Evolutionary conservation across 2,329 filamentous ascomycete genomes (phyloP).

Genomic region (Ophiocordyceps unilateralis): DNA sequence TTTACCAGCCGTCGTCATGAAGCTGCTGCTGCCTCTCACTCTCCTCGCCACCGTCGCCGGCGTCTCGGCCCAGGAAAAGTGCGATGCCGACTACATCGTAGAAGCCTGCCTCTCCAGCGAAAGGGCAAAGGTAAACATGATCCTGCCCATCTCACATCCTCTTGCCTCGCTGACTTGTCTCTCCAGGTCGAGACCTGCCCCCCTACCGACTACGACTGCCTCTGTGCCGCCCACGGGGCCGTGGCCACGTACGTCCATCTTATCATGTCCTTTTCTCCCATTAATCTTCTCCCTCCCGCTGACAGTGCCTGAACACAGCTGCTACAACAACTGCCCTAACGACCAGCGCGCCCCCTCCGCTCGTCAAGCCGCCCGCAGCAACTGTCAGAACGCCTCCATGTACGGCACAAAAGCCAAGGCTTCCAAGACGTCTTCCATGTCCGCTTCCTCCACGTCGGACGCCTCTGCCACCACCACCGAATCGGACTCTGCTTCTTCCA

Average conservation of each 20-base stretch:
- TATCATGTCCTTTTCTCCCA: not conserved
- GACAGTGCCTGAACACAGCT: conserved; percentile 14
- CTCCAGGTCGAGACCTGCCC: conserved; percentile 18
- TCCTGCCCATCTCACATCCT: not conserved
- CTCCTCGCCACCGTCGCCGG: conserved; percentile 17
- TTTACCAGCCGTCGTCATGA: conserved; percentile 19
- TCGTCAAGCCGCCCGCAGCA: conserved; percentile 21
- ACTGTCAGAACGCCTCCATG: conserved; percentile 28
- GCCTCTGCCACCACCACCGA: conserved; percentile 7
- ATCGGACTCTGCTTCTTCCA: conserved; percentile 6
- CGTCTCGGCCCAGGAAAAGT: conserved; percentile 18
- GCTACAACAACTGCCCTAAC: conserved; percentile 40
- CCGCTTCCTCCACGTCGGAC: conserved; percentile 8
- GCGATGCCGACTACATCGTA: conserved; percentile 29
- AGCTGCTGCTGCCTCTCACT: conserved; percentile 24
- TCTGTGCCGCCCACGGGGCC: conserved; percentile 25
- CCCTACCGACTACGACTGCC: conserved; percentile 26
- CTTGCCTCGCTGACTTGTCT: not conserved
- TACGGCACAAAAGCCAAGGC: conserved; percentile 18
- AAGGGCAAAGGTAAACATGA: conserved; percentile 15
- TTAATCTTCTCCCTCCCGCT: not conserved
- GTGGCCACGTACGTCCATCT: conserved; percentile 26
- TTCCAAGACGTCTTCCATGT: conserved; percentile 8
- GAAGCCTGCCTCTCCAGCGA: conserved; percentile 24
- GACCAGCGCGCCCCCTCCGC: conserved; percentile 20